Evolutionary conservation across 345 rosid genomes (phyloP).

Genomic region (Anacardium occidentale): DNA sequence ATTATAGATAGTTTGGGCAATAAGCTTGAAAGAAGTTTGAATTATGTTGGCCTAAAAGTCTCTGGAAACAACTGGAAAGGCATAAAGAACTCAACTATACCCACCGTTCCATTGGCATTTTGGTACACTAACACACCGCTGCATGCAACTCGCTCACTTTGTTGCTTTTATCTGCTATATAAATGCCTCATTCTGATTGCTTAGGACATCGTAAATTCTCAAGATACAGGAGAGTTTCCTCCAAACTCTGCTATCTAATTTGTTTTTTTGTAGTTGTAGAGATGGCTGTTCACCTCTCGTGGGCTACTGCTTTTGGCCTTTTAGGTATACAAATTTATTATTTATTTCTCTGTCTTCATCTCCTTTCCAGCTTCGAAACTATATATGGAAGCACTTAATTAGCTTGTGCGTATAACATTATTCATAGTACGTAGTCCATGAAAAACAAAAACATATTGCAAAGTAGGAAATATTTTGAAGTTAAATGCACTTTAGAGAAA

Average conservation of each 20-base stretch:
- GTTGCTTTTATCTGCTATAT: constrained; percentile 34
- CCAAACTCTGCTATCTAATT: neutral
- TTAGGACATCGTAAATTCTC: constrained; percentile 9
- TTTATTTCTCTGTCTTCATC: constrained; percentile 10
- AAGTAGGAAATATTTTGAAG: neutral
- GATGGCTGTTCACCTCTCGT: constrained; percentile 44
- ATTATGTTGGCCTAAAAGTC: constrained; percentile 20
- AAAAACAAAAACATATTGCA: too few species aligned
- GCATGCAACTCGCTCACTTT: constrained; percentile 35
- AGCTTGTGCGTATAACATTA: neutral
- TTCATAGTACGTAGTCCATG: neutral
- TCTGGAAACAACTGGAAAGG: constrained; percentile 42
- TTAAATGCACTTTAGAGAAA: too few species aligned
- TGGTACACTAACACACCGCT: neutral
- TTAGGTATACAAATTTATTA: constrained; percentile 51
- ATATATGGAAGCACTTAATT: too few species aligned
- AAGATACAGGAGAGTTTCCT: constrained; percentile 3
- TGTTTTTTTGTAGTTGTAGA: neutral
- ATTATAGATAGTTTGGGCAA: constrained; percentile 19
- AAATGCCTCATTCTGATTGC: constrained; percentile 21
- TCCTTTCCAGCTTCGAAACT: neutral
- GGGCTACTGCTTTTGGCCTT: constrained; percentile 61
- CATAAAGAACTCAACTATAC: constrained; percentile 12
- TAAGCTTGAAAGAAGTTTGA: constrained; percentile 27
- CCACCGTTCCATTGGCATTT: constrained; percentile 22